Evolutionary conservation across 164 flowering plant species (phyloP).

Genomic region (Aristolochia contorta): DNA sequence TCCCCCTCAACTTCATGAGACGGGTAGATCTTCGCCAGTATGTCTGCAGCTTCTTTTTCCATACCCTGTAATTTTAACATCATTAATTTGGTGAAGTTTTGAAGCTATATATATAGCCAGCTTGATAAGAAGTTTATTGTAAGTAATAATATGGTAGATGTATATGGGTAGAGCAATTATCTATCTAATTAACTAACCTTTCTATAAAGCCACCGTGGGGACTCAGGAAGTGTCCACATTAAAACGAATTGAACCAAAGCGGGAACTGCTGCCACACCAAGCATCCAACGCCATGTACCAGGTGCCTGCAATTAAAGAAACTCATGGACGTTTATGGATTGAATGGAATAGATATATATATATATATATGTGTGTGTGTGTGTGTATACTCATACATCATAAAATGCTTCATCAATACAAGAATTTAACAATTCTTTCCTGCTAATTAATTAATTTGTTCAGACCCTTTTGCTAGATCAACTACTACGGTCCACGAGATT

Average conservation of each 20-base stretch:
- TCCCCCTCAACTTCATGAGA: slow-evolving; percentile 50
- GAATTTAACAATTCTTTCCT: no score
- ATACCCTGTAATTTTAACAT: slow-evolving; percentile 29
- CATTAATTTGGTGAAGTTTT: not conserved
- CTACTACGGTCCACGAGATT: no score
- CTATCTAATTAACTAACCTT: slow-evolving; percentile 25
- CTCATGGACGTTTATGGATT: no score
- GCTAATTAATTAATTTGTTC: not conserved
- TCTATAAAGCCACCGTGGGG: slow-evolving; percentile 87
- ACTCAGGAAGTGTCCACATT: slow-evolving; percentile 76
- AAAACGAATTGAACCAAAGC: slow-evolving; percentile 58
- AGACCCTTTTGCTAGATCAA: no score
- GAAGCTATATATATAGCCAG: not conserved
- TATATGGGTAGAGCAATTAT: not conserved
- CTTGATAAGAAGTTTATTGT: no score
- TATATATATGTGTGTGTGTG: no score
- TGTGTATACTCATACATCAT: no score
- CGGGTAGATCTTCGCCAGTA: slow-evolving; percentile 58
- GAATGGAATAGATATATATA: no score
- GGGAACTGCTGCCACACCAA: slow-evolving; percentile 79
- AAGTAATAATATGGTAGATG: no score
- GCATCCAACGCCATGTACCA: slow-evolving; percentile 94
- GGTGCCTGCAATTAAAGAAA: slow-evolving; percentile 26
- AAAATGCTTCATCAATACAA: not conserved
- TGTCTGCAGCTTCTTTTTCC: slow-evolving; percentile 42